Evolutionary conservation across 768 basidiomycete species (phyloP).

Genomic region (Russula sp.): DNA sequence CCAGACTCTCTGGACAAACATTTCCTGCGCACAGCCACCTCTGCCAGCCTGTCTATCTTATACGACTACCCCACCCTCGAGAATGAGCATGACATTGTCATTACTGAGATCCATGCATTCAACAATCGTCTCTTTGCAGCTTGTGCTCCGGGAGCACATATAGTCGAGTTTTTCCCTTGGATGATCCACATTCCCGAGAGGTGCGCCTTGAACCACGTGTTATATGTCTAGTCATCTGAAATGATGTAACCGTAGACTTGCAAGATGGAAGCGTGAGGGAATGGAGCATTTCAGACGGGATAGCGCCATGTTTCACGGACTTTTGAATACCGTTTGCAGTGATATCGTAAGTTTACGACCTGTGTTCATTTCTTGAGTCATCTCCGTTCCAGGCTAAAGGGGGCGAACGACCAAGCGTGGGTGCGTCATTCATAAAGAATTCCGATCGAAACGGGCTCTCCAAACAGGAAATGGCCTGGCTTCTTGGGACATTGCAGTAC

Average conservation of each 20-base stretch:
- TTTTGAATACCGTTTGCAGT: background rate
- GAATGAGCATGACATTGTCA: background rate
- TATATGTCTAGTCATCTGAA: too few species aligned
- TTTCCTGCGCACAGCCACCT: conserved; percentile 2
- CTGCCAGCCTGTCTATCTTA: conserved; percentile 3
- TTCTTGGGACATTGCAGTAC: conserved; percentile 17
- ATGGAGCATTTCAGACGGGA: background rate
- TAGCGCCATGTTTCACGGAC: conserved; percentile 1
- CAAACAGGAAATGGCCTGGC: conserved; percentile 17
- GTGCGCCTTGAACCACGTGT: background rate
- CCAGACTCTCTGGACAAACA: background rate
- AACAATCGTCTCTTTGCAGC: background rate
- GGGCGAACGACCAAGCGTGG: conserved; percentile 1
- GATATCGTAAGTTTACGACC: background rate
- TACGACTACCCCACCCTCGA: conserved; percentile 1
- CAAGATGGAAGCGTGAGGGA: conserved; percentile 7
- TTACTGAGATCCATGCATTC: background rate
- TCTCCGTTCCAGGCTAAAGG: background rate
- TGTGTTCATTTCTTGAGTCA: background rate
- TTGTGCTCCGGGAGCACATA: conserved; percentile 3
- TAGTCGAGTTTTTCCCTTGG: conserved; percentile 10
- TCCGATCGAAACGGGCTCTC: conserved; percentile 7
- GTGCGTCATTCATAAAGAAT: conserved; percentile 4
- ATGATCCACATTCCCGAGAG: conserved; percentile 5
- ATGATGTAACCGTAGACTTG: background rate